Percentiles rank a stretch among this genome's conserved stretches.
Evolutionary conservation across 768 basidiomycete species (phyloP).

Genomic region (Suillus luteus): DNA sequence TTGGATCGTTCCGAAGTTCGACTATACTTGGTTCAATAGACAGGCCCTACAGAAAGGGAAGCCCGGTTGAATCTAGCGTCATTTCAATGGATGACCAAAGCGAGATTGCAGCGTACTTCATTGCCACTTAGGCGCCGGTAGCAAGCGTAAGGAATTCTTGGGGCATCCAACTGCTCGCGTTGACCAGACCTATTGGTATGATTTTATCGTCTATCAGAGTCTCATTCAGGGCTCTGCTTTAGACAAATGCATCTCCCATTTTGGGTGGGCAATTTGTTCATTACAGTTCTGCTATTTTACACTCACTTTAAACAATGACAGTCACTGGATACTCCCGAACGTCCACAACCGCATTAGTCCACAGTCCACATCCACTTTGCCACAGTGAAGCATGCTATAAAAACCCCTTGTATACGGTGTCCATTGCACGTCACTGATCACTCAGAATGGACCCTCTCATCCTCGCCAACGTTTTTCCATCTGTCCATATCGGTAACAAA

Average conservation of each 20-base stretch:
- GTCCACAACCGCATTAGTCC: background rate
- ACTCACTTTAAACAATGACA: background rate
- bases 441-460: background rate
- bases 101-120: background rate
- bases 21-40: background rate
- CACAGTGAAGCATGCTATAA: background rate
- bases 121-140: background rate
- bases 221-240: background rate
- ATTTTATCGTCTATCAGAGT: background rate
- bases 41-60: background rate
- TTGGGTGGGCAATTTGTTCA: background rate
- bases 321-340: background rate
- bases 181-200: background rate
- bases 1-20: background rate
- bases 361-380: background rate
- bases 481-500: slow-evolving; percentile 13
- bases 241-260: background rate
- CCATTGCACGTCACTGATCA: background rate
- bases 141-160: background rate
- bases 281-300: background rate
- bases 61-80: background rate
- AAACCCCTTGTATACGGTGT: background rate
- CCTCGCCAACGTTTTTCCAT: slow-evolving; percentile 14
- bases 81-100: background rate
- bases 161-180: background rate